A percentile compares a stretch with the other conserved stretches of the same genome.
Evolutionary conservation across 1,284 basidiomycete genomes (phyloP).

Genomic region (Tilletiaria anomala): DNA sequence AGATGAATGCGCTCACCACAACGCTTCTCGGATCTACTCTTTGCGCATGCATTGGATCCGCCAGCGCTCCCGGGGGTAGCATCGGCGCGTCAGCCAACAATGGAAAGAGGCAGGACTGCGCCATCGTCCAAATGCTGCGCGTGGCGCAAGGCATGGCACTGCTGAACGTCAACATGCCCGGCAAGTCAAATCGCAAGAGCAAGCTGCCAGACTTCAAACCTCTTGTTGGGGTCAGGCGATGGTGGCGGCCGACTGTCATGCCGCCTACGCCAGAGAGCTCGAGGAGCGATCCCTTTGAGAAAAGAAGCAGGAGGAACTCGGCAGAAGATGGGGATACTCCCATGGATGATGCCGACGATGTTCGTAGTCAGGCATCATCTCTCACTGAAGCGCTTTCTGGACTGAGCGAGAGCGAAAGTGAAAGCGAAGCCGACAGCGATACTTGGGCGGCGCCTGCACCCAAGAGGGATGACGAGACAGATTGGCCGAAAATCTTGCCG

Average conservation of each 20-base stretch:
- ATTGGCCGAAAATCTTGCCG: slow-evolving; percentile 12
- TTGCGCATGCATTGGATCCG: slow-evolving; percentile 32
- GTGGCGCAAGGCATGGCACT: slow-evolving; percentile 34
- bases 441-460: too few relatives aligned
- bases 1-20: slow-evolving; percentile 27
- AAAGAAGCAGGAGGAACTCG: neutral
- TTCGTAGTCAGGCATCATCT: slow-evolving; percentile 2
- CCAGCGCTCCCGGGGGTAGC: slow-evolving; percentile 20
- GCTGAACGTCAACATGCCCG: slow-evolving; percentile 25
- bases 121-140: slow-evolving; percentile 37
- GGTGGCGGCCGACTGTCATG: slow-evolving; percentile 16
- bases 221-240: slow-evolving; percentile 23
- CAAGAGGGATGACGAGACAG: too few relatives aligned
- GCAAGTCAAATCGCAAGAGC: slow-evolving; percentile 13
- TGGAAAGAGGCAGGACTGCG: slow-evolving; percentile 32
- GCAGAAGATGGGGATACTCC: neutral
- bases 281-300: neutral
- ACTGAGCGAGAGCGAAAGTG: too few relatives aligned
- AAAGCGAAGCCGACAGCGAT: too few relatives aligned
- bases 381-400: too few relatives aligned
- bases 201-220: slow-evolving; percentile 27
- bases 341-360: slow-evolving; percentile 3
- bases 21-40: slow-evolving; percentile 25
- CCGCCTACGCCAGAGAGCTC: slow-evolving; percentile 15
- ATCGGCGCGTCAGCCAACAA: slow-evolving; percentile 23